Percentiles rank a stretch among this genome's conserved stretches.
Evolutionary conservation across 2,329 filamentous ascomycete genomes (phyloP).

Genomic region (Metarhizium rileyi): DNA sequence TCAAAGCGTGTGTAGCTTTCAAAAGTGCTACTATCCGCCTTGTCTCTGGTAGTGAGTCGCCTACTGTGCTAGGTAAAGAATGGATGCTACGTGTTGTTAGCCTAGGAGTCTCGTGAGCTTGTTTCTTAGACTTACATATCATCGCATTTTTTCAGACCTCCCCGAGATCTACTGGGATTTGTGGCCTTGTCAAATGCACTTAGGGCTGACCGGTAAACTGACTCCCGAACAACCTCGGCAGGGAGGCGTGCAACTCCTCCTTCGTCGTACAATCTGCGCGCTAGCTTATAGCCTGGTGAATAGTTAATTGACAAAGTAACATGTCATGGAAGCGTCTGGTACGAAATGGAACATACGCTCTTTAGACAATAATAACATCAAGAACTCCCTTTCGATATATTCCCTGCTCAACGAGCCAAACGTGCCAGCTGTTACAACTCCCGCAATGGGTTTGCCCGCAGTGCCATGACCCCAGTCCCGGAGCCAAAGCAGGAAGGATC

Average conservation of each 20-base stretch:
- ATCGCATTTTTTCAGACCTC: slow-evolving; percentile 66
- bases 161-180: slow-evolving; percentile 68
- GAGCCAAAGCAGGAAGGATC: slow-evolving; percentile 63
- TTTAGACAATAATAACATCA: slow-evolving; percentile 56
- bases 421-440: slow-evolving; percentile 46
- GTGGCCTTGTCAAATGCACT: slow-evolving; percentile 71
- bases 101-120: not conserved
- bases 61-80: slow-evolving; percentile 51
- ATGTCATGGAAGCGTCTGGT: not conserved
- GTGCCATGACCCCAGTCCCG: slow-evolving; percentile 55
- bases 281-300: slow-evolving; percentile 48
- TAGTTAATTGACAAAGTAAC: not conserved
- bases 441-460: slow-evolving; percentile 7
- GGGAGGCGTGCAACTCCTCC: slow-evolving; percentile 39
- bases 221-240: slow-evolving; percentile 42
- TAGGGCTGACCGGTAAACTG: slow-evolving; percentile 54
- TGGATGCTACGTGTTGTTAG: slow-evolving; percentile 39
- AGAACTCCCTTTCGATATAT: slow-evolving; percentile 59
- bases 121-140: slow-evolving; percentile 48
- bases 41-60: slow-evolving; percentile 38
- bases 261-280: slow-evolving; percentile 51
- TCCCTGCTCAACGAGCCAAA: slow-evolving; percentile 51
- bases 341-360: slow-evolving; percentile 37
- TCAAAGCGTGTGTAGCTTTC: slow-evolving; percentile 63
- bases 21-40: slow-evolving; percentile 54